Base-by-base conservation (phyloP, 768 basidiomycete species). In the Grammothele lineata region DNA sequence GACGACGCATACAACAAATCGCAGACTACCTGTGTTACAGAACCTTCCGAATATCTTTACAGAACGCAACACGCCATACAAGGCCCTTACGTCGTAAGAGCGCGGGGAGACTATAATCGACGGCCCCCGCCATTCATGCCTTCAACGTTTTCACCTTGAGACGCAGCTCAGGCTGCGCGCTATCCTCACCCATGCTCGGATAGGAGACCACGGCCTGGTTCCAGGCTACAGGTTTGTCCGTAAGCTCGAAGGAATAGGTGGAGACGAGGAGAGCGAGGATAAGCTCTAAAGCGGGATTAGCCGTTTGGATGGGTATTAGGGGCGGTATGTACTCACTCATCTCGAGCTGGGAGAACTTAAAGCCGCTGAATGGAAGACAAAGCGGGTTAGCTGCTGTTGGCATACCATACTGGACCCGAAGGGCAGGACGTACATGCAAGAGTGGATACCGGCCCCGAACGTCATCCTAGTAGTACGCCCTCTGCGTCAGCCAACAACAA, bases 151-250 rank as follows among this genome's bases (percentile, higher is more conserved):
- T 37, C 11, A 59, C 57, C 34, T 50, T 61, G 22, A 64, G 34
- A 0, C 61, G 57, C 53, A 63, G 40, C 41, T 57, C 48, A 5
- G 62, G 54, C 48, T 26, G 53, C 21, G 15, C 43, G 25, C 45
- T 51, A 1, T 47, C 43, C 8, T 47, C 45, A 9, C 27, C 27
- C 27, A 30, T 30, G 27, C 8, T 30, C 27, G 27, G 27, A 14
- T 30, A 14, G 27, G 14, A 51, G 19, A 64, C 58, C 4, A 37
- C 49, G 10, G 56, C 57, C 32, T 56, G 49, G 36, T 65, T 62
- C 62, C 63, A 67, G 1, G 48, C 35, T 25, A 67, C 52, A 12
- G 59, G 58, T 24, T 56, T 53, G 14, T 49, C 50, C 1, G 60
- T 23, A 7, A 54, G 47, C 23, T 58, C 57, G 40, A 67, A 63